phyloP scores from a whole-genome alignment of 305 asterid genomes.

The Fraxinus latifolia region DNA sequence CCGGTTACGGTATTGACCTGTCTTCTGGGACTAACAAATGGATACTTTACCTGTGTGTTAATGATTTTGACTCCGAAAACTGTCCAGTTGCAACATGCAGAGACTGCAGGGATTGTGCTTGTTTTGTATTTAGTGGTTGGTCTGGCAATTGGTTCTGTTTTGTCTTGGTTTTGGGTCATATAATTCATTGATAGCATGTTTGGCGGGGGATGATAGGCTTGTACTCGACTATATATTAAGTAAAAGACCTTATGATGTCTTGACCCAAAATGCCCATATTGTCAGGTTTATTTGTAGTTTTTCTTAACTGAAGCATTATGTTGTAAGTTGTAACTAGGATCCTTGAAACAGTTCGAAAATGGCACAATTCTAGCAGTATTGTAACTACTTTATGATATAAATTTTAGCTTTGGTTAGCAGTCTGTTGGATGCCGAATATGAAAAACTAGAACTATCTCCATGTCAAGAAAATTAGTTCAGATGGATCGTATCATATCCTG shows the following conservation, averaged over 20 bases:
- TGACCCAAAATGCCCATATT: neutral
- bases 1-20: constrained; percentile 74
- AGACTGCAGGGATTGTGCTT: neutral
- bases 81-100: neutral
- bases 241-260: neutral
- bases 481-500: constrained; percentile 41
- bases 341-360: neutral
- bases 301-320: constrained; percentile 2
- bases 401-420: neutral
- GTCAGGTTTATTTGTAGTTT: neutral
- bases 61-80: neutral
- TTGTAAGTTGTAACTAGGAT: constrained; percentile 15
- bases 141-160: neutral
- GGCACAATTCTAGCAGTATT: neutral
- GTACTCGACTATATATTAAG: neutral
- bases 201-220: neutral
- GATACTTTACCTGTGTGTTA: constrained; percentile 46
- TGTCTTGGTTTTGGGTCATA: neutral
- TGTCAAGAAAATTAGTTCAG: constrained; percentile 7
- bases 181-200: neutral
- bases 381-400: neutral
- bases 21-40: constrained; percentile 81
- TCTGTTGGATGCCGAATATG: neutral
- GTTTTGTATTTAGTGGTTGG: neutral
- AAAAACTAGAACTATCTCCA: neutral